Evolutionary conservation across 768 basidiomycete species (phyloP).

Genomic region (Pleurotus cornucopiae): DNA sequence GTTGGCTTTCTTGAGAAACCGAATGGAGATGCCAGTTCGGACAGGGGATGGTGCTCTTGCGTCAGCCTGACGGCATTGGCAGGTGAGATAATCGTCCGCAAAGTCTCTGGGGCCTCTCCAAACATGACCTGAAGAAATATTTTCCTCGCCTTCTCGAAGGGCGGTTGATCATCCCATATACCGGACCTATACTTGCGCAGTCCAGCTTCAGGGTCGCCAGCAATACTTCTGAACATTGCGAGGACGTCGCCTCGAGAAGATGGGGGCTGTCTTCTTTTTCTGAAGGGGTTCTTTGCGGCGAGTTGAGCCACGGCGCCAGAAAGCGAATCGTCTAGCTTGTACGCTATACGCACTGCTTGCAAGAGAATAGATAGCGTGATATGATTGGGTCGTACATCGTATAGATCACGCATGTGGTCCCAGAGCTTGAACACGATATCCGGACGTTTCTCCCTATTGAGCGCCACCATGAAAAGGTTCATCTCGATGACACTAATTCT

Average conservation of each 20-base stretch:
- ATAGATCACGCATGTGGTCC: constrained; percentile 60
- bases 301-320: constrained; percentile 46
- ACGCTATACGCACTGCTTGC: constrained; percentile 51
- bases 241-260: constrained; percentile 21
- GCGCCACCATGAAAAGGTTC: constrained; percentile 42
- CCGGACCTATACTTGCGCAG: constrained; percentile 26
- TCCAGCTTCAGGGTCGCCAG: constrained; percentile 21
- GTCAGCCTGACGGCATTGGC: constrained; percentile 6
- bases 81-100: constrained; percentile 12
- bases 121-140: constrained; percentile 56
- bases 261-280: constrained; percentile 11
- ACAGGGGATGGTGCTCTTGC: constrained; percentile 1
- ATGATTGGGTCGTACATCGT: constrained; percentile 50
- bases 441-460: constrained; percentile 51
- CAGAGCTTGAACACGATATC: constrained; percentile 65
- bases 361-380: constrained; percentile 58
- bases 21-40: constrained; percentile 5
- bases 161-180: constrained; percentile 41
- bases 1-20: background rate
- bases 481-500: constrained; percentile 22
- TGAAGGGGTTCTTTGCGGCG: constrained; percentile 31
- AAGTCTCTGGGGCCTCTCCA: constrained; percentile 35
- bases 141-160: constrained; percentile 43
- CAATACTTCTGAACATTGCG: constrained; percentile 20
- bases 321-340: constrained; percentile 47